Percentiles rank a stretch among this genome's conserved stretches.
phyloP scores from a whole-genome alignment of 805 yeast species.

The Zygoascus flipseniorum region DNA sequence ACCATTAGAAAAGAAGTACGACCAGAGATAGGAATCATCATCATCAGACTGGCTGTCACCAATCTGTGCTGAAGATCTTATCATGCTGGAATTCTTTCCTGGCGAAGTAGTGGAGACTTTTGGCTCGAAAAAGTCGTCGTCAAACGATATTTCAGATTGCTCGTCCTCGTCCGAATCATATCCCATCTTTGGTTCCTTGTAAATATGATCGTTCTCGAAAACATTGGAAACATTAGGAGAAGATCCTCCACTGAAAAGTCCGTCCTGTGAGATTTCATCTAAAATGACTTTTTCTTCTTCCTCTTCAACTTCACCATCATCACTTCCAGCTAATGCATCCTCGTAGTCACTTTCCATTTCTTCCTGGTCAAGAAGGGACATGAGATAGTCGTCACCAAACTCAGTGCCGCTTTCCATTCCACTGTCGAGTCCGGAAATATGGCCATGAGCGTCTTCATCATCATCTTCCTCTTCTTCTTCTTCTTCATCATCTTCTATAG shows the following conservation, averaged over 20 bases:
- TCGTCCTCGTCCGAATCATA: not conserved
- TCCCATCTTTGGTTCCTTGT: not conserved
- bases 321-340: conserved; percentile 32
- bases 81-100: conserved; percentile 8
- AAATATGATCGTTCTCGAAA: not conserved
- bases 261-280: conserved; percentile 20
- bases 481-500: conserved; percentile 31
- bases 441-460: conserved; percentile 32
- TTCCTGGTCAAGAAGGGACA: conserved; percentile 29
- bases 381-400: conserved; percentile 37
- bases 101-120: conserved; percentile 3
- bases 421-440: conserved; percentile 43
- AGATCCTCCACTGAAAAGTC: conserved; percentile 10
- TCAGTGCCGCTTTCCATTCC: conserved; percentile 30
- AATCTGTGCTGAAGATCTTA: conserved; percentile 4
- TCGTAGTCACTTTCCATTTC: not conserved
- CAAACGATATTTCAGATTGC: conserved; percentile 13
- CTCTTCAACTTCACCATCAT: conserved; percentile 28
- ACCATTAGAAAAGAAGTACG: conserved; percentile 53
- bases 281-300: conserved; percentile 34
- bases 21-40: conserved; percentile 67
- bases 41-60: conserved; percentile 32
- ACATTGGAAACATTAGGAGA: conserved; percentile 16
- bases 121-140: conserved; percentile 22
- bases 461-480: conserved; percentile 28